A percentile compares a stretch with the other conserved stretches of the same genome.
Conservation (phyloP, 495 filamentous ascomycete species). For the Lentithecium fluviatile region DNA sequence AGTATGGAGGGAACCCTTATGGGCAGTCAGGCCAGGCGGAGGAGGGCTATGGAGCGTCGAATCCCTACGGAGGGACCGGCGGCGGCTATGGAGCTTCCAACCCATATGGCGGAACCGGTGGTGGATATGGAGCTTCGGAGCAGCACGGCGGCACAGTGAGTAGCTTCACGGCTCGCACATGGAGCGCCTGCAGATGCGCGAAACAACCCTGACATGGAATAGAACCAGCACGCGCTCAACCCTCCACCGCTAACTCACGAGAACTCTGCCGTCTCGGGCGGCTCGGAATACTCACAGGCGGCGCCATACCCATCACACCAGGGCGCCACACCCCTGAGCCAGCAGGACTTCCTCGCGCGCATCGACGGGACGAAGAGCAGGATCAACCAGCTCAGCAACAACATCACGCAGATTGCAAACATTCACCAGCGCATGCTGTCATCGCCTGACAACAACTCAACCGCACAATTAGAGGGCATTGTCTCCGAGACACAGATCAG, state of each 20-base stretch:
- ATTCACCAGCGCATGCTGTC: slow-evolving; percentile 62
- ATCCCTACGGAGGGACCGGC: slow-evolving; percentile 38
- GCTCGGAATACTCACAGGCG: slow-evolving; percentile 38
- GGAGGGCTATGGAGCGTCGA: slow-evolving; percentile 50
- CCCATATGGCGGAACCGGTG: slow-evolving; percentile 32
- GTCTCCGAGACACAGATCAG: slow-evolving; percentile 64
- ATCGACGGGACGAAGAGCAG: slow-evolving; percentile 58
- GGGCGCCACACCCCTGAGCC: slow-evolving; percentile 27
- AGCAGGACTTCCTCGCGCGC: slow-evolving; percentile 60
- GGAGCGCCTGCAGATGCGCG: slow-evolving; percentile 14
- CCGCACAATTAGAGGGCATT: slow-evolving; percentile 56
- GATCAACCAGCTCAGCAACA: slow-evolving; percentile 55
- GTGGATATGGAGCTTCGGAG: slow-evolving; percentile 48
- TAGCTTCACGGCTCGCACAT: slow-evolving; percentile 14
- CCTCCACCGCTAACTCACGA: slow-evolving; percentile 35
- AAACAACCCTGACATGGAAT: neutral
- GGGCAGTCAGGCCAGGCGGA: slow-evolving; percentile 42
- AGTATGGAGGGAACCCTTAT: slow-evolving; percentile 49
- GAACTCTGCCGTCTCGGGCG: slow-evolving; percentile 38
- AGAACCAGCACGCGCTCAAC: slow-evolving; percentile 38
- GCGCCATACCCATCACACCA: slow-evolving; percentile 25
- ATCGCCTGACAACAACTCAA: slow-evolving; percentile 50
- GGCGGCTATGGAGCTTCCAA: slow-evolving; percentile 47
- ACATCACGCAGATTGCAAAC: slow-evolving; percentile 56
- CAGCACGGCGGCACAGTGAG: slow-evolving; percentile 35